These are phyloP conservation scores for Xylaria sp. DNA, from an alignment of 2,329 filamentous ascomycete genomes.

Conservation along the genomic window DNA sequence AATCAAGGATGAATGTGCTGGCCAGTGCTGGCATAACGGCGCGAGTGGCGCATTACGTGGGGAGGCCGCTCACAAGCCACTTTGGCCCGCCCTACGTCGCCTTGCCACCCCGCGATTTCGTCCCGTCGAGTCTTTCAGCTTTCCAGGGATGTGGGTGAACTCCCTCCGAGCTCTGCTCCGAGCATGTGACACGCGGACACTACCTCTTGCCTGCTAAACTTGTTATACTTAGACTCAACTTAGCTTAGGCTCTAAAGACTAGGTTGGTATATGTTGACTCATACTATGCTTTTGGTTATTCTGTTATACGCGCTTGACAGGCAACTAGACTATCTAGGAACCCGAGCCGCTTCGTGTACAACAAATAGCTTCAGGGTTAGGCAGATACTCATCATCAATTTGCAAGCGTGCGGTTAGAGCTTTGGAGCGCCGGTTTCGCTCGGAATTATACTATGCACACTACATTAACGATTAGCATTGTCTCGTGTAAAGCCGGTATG, in stretches of 20 bases:
- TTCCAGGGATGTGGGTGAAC: conserved; percentile 28
- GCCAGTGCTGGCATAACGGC: conserved; percentile 28
- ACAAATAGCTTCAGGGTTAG: not conserved
- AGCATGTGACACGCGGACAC: not conserved
- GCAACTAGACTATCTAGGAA: not conserved
- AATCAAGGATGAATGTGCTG: conserved; percentile 13
- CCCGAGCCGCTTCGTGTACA: not conserved
- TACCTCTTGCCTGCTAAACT: not conserved
- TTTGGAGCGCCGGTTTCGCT: conserved; percentile 20
- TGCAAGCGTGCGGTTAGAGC: not conserved
- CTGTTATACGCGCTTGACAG: not conserved
- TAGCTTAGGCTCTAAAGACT: not conserved
- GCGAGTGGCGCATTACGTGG: conserved; percentile 22
- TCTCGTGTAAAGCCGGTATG: not conserved
- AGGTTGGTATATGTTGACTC: conserved; percentile 1
- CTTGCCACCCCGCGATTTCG: conserved; percentile 30
- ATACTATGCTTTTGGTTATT: not conserved
- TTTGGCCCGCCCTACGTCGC: conserved; percentile 28
- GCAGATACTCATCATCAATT: not conserved
- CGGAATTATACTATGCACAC: not conserved
- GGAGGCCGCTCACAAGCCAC: conserved; percentile 39
- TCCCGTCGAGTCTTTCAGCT: conserved; percentile 32
- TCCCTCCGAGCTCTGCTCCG: not conserved
- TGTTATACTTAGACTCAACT: not conserved
- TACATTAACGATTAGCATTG: not conserved